Evolutionary conservation across 129 eudicot genomes (phyloP).

Genomic region (Lonicera japonica): DNA sequence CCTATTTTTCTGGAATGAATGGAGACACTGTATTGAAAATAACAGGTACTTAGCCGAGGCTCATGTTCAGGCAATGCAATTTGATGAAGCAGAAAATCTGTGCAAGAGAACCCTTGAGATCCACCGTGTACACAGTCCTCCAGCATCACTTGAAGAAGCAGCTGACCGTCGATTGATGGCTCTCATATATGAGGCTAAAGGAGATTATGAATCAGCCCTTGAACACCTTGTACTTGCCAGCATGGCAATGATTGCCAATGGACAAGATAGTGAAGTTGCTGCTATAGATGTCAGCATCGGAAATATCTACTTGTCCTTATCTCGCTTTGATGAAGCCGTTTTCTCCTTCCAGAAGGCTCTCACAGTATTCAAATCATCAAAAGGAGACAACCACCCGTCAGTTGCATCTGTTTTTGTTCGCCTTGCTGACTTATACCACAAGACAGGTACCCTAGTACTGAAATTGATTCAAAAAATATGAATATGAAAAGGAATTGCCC

Average conservation of each 20-base stretch:
- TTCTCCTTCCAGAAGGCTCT: constrained; percentile 95
- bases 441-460: constrained; percentile 27
- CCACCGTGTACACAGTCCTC: constrained; percentile 90
- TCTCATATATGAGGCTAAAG: constrained; percentile 93
- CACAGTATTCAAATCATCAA: constrained; percentile 94
- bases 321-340: constrained; percentile 98
- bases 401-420: constrained; percentile 92
- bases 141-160: constrained; percentile 97
- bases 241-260: constrained; percentile 99
- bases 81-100: constrained; percentile 80
- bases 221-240: constrained; percentile 98
- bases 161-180: constrained; percentile 98
- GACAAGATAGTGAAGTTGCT: constrained; percentile 95
- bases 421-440: constrained; percentile 87
- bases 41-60: constrained; percentile 95
- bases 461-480: no score
- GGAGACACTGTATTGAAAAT: constrained; percentile 1
- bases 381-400: constrained; percentile 93
- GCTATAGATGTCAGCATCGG: constrained; percentile 95
- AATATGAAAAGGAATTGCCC: no score
- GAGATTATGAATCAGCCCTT: constrained; percentile 81
- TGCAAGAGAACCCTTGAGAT: constrained; percentile 93
- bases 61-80: constrained; percentile 97
- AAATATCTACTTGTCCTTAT: constrained; percentile 70
- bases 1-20: neutral